phyloP scores from a whole-genome alignment of 169 alveolate genomes.

The Cryptosporidium baileyi region DNA sequence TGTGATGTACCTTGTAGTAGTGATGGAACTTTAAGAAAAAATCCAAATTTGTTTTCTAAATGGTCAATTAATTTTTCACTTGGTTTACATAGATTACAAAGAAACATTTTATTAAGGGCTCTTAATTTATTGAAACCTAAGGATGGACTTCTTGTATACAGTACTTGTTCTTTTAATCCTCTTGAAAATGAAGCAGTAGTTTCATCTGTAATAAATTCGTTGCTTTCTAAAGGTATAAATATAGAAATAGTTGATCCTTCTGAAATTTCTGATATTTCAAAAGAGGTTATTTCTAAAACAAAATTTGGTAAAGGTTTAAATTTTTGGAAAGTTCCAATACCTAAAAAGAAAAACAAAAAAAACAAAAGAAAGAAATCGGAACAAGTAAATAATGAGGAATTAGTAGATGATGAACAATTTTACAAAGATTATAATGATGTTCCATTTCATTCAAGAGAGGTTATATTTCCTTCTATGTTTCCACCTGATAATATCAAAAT shows the following conservation, averaged over 20 bases:
- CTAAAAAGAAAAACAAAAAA: constrained; percentile 46
- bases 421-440: constrained; percentile 73
- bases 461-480: constrained; percentile 75
- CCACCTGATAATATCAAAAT: constrained; percentile 75
- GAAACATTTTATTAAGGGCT: constrained; percentile 84
- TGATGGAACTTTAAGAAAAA: constrained; percentile 94
- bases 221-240: constrained; percentile 19
- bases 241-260: constrained; percentile 78
- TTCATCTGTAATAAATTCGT: constrained; percentile 76
- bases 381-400: constrained; percentile 6
- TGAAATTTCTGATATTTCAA: constrained; percentile 79
- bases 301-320: constrained; percentile 74
- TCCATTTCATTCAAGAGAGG: constrained; percentile 71
- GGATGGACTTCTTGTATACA: constrained; percentile 90
- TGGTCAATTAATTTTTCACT: constrained; percentile 86
- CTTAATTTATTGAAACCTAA: constrained; percentile 79
- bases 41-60: constrained; percentile 86
- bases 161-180: constrained; percentile 94
- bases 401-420: constrained; percentile 51
- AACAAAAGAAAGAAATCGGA: constrained; percentile 72
- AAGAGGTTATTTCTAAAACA: constrained; percentile 74
- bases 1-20: constrained; percentile 97
- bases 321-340: constrained; percentile 75
- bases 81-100: constrained; percentile 82
- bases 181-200: constrained; percentile 95